Evolutionary conservation across 106 monocot species (phyloP).

Genomic region (Dendrobium officinale): DNA sequence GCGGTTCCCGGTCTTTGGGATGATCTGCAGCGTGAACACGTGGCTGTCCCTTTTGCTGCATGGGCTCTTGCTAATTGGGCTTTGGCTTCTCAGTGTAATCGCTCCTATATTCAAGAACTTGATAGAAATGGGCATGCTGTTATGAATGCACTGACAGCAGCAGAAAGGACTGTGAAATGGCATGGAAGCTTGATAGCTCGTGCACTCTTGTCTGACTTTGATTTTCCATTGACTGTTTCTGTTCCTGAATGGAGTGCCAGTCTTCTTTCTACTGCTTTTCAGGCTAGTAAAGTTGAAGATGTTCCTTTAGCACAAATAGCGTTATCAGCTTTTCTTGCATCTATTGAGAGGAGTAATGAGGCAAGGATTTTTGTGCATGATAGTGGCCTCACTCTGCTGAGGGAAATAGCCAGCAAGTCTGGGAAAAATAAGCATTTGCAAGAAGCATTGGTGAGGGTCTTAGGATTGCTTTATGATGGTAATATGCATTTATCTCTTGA

Average conservation of each 20-base stretch:
- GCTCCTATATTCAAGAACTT: slow-evolving; percentile 83
- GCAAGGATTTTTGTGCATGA: slow-evolving; percentile 53
- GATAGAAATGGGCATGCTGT: slow-evolving; percentile 87
- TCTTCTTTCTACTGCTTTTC: slow-evolving; percentile 73
- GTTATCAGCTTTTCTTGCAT: slow-evolving; percentile 76
- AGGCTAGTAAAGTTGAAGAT: slow-evolving; percentile 72
- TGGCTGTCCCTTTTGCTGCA: slow-evolving; percentile 98
- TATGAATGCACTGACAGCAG: slow-evolving; percentile 64
- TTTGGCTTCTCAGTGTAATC: slow-evolving; percentile 69
- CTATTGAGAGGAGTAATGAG: slow-evolving; percentile 66
- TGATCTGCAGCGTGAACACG: slow-evolving; percentile 93
- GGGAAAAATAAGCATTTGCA: slow-evolving; percentile 63
- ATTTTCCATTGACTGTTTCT: slow-evolving; percentile 61
- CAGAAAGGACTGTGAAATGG: slow-evolving; percentile 96
- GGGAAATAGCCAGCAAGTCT: slow-evolving; percentile 58
- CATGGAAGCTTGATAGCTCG: slow-evolving; percentile 87
- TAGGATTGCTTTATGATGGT: slow-evolving; percentile 62
- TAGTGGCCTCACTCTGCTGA: slow-evolving; percentile 68
- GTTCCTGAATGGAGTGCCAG: slow-evolving; percentile 85
- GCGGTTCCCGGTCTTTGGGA: slow-evolving; percentile 91
- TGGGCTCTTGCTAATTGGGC: slow-evolving; percentile 99
- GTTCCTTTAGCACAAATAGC: slow-evolving; percentile 53
- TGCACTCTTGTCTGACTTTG: slow-evolving; percentile 74
- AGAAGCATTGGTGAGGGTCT: slow-evolving; percentile 54
- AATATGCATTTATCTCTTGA: slow-evolving; percentile 70